These are phyloP conservation scores for Nakazawaea wyomingensis DNA, from an alignment of 805 yeast genomes.

Conservation along the genomic window DNA sequence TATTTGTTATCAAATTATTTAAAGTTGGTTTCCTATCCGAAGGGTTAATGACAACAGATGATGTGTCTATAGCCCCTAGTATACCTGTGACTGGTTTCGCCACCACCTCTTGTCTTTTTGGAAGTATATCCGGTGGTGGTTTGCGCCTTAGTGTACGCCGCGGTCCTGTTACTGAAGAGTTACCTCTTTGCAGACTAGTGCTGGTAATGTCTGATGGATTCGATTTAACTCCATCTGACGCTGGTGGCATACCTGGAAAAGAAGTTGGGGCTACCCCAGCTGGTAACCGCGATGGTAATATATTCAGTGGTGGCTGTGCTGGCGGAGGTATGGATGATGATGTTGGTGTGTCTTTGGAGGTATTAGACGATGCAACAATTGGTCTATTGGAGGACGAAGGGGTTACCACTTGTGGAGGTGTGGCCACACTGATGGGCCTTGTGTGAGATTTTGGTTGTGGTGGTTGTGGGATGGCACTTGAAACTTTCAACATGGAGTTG, in stretches of 20 bases:
- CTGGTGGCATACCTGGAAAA: neutral
- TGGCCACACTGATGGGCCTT: too few relatives aligned
- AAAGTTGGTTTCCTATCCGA: constrained; percentile 5
- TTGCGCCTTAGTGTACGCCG: constrained; percentile 1
- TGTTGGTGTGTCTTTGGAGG: too few relatives aligned
- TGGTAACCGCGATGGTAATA: too few relatives aligned
- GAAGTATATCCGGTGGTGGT: constrained; percentile 3
- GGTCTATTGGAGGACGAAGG: too few relatives aligned
- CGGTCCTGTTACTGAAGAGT: neutral
- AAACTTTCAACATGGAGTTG: neutral
- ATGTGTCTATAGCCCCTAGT: neutral
- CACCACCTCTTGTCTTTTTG: neutral
- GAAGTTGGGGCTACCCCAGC: too few relatives aligned
- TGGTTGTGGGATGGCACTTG: constrained; percentile 1
- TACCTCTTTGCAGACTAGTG: neutral
- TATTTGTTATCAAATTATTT: constrained; percentile 4
- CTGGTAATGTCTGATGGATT: neutral
- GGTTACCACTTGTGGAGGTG: too few relatives aligned
- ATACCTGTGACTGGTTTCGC: neutral
- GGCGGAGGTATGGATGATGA: too few relatives aligned
- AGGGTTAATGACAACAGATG: neutral
- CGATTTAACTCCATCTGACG: neutral
- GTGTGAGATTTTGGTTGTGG: neutral
- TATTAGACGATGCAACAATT: too few relatives aligned
- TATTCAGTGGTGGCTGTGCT: too few relatives aligned